These are phyloP conservation scores for Akanthomyces dipterigenus DNA, from an alignment of 2,329 filamentous ascomycete genomes.

Conservation along the genomic window DNA sequence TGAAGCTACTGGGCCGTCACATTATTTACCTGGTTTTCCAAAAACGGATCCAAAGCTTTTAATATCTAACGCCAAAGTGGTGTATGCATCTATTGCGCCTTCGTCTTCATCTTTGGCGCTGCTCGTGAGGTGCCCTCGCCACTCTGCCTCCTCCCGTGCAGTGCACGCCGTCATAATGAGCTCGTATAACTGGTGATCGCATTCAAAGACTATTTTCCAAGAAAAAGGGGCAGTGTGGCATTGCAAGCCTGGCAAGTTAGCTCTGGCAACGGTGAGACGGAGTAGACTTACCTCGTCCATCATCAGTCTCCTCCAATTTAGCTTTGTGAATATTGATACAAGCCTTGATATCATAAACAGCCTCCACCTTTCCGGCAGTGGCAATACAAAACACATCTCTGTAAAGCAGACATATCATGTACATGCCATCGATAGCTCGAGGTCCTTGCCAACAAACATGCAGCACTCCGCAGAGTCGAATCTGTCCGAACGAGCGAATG, in stretches of 20 bases:
- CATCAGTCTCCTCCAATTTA: slow-evolving; percentile 65
- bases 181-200: slow-evolving; percentile 70
- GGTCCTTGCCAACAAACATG: slow-evolving; percentile 75
- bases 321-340: slow-evolving; percentile 62
- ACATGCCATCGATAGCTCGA: slow-evolving; percentile 63
- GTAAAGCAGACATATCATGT: slow-evolving; percentile 83
- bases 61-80: slow-evolving; percentile 62
- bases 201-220: slow-evolving; percentile 87
- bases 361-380: slow-evolving; percentile 54
- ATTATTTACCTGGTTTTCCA: slow-evolving; percentile 55
- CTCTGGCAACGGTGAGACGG: background rate
- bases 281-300: slow-evolving; percentile 56
- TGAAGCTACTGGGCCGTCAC: background rate
- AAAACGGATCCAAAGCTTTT: slow-evolving; percentile 69
- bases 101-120: slow-evolving; percentile 42
- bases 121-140: slow-evolving; percentile 62
- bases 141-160: slow-evolving; percentile 69
- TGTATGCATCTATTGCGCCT: slow-evolving; percentile 37
- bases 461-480: slow-evolving; percentile 74
- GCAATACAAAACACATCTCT: slow-evolving; percentile 73
- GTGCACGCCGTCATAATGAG: slow-evolving; percentile 83
- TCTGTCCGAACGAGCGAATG: slow-evolving; percentile 74
- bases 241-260: slow-evolving; percentile 59
- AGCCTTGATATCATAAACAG: slow-evolving; percentile 66
- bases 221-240: slow-evolving; percentile 81